These are phyloP conservation scores for Scedosporium boydii DNA, from an alignment of 2,329 filamentous ascomycete genomes.

Conservation along the genomic window DNA sequence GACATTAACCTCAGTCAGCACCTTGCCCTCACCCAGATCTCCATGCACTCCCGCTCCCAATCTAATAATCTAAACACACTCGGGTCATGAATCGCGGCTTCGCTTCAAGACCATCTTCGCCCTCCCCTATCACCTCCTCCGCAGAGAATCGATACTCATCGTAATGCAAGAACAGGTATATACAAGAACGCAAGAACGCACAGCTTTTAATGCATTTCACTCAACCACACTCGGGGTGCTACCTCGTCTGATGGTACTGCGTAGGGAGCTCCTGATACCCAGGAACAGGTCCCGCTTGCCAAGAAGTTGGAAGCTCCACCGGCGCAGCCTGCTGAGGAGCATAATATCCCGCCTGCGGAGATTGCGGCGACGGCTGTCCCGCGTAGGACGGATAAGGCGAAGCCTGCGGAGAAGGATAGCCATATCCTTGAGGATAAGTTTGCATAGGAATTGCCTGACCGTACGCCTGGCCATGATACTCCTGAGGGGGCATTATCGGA, in stretches of 20 bases:
- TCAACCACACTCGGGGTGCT: background rate
- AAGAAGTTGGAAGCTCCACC: constrained; percentile 15
- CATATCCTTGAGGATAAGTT: constrained; percentile 9
- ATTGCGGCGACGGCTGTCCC: background rate
- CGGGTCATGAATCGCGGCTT: too few relatives aligned
- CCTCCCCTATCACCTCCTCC: too few relatives aligned
- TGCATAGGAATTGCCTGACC: background rate
- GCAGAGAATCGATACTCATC: too few relatives aligned
- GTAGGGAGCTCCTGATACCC: constrained; percentile 16
- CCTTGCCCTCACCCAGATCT: too few relatives aligned
- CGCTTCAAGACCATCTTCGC: too few relatives aligned
- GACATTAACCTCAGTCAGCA: too few relatives aligned
- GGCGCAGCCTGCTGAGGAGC: constrained; percentile 10
- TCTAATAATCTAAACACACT: too few relatives aligned
- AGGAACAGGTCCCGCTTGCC: constrained; percentile 26
- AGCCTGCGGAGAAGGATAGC: constrained; percentile 10
- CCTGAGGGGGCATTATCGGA: constrained; percentile 11
- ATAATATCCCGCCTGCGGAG: constrained; percentile 8
- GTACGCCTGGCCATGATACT: constrained; percentile 12
- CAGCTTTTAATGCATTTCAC: background rate
- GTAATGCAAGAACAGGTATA: background rate
- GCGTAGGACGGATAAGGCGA: constrained; percentile 6
- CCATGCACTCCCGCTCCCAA: too few relatives aligned
- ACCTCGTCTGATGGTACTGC: background rate
- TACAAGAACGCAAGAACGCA: background rate